Evolutionary conservation across 345 rosid genomes (phyloP), one percentile per base, ranked within the genome.

Genomic region (Populus simonii): DNA sequence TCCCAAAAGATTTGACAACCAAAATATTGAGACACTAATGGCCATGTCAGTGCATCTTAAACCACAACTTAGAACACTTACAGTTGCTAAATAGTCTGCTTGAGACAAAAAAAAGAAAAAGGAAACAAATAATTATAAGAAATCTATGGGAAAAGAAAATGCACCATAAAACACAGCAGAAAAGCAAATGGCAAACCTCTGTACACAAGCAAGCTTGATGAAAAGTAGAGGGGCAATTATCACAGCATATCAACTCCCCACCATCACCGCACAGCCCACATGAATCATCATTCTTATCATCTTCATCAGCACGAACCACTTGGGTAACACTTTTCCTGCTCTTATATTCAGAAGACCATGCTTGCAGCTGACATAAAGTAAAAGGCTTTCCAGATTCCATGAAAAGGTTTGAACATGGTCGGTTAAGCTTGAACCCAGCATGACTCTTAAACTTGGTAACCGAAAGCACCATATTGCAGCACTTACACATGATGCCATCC

Each of bases 241-340:
- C 98, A 75, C 99, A 95, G 83, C 99, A 95, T 81, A 95, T 87
- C 87, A 95, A 81, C 83, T 92, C 97, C 39, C 99, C 99, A 25
- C 88, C 97, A 78, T 92, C 92, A 81, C 97, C 99, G 82, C 98
- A 95, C 31, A 90, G 73, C 76, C 98, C 99, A 86, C 99, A 95
- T 68, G 97, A 93, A 86, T 95, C 99, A 77, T 95, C 99, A 83
- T 95, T 95, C 81, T 79, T 88, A 84, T 95, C 99, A 81, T 89
- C 87, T 22, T 90, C 91, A 75, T 83, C 89, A 73, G 73, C 76
- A 84, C 85, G 88, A 77, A 85, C 88, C 23, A 85, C 76, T 76
- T 70, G 80, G 57, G 29, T 84, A 81, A 83, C 81, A 55, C 71
- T 88, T 86, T 92, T 93, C 75, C 96, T 85, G 71, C 83, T 83